Evolutionary conservation across 2,329 filamentous ascomycete species (phyloP).

Genomic region (Aspergillus oerlinghausenensis): DNA sequence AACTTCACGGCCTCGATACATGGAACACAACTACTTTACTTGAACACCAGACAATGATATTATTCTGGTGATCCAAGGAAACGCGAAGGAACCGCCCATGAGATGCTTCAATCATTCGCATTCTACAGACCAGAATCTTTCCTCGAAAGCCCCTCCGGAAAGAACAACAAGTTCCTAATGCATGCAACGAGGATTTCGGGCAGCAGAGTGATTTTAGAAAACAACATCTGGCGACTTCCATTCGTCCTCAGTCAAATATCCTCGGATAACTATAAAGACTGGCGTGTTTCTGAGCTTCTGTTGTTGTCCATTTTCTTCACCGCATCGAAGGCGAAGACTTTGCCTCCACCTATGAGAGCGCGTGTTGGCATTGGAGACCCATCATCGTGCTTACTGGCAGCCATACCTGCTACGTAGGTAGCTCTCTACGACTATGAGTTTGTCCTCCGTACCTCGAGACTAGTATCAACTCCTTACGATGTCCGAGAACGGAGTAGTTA

Average conservation of each 20-base stretch:
- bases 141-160: not conserved
- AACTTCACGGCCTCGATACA: not conserved
- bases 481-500: not conserved
- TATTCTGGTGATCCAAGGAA: not conserved
- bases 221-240: not conserved
- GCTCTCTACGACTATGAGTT: too few species aligned
- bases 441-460: not conserved
- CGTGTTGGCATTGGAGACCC: slow-evolving; percentile 2
- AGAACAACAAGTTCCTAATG: not conserved
- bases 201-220: not conserved
- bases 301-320: slow-evolving; percentile 21
- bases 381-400: not conserved
- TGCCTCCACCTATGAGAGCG: slow-evolving; percentile 15
- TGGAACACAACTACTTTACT: not conserved
- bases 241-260: slow-evolving; percentile 8
- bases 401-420: not conserved
- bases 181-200: not conserved
- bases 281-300: not conserved
- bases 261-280: slow-evolving; percentile 8
- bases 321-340: slow-evolving; percentile 24
- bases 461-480: not conserved
- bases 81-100: not conserved
- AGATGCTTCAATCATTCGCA: not conserved
- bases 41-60: not conserved
- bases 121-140: not conserved